Evolutionary conservation across 23 red algal species (phyloP), one percentile per base, ranked within the genome.

Genomic region (Chondrus crispus): DNA sequence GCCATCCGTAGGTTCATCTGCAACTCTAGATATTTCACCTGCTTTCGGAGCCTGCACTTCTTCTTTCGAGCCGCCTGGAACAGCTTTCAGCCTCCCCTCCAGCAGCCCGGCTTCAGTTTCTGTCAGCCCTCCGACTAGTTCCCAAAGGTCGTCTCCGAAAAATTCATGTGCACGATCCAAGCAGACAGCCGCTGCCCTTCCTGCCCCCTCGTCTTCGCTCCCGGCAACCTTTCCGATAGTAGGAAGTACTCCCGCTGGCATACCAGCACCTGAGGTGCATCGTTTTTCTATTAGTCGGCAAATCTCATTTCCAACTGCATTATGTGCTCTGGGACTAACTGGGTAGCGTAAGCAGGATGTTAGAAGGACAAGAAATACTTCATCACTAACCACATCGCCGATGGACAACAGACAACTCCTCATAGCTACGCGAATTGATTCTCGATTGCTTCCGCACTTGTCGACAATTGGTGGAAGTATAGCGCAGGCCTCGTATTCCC

Each of bases 131-230:
- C 92, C 92, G 70, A 94, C 62, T 22, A 88, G 50, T 20, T 64
- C 54, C 92, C 92, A 94, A 30, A 94, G 43, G 50, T 94, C 92
- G 46, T 86, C 69, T 14, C 92, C 92, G n/a, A 94, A 82, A 71
- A 71, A 74, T 55, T 81, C 84, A 72, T 87, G 84, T 4, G 84
- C 92, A 28, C 80, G 44, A 42, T 94, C 92, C 13, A 94, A 58
- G 55, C 92, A 94, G 22, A 66, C 83, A 10, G 84, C 82, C 5
- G 92, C 92, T 5, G 92, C 84, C 26, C 92, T 66, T 19, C 82
- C 82, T 11, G 84, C 84, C 7, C 81, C 92, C 18, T 94, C 92
- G 46, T 94, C 92, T 7, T 81, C 64, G 71, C 84, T 83, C 22
- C 74, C 62, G 26, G 74, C 92, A 35, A 88, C 64, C 2, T 62